phyloP scores from a whole-genome alignment of 2,329 filamentous ascomycete species.

The Aspergillus transmontanensis region DNA sequence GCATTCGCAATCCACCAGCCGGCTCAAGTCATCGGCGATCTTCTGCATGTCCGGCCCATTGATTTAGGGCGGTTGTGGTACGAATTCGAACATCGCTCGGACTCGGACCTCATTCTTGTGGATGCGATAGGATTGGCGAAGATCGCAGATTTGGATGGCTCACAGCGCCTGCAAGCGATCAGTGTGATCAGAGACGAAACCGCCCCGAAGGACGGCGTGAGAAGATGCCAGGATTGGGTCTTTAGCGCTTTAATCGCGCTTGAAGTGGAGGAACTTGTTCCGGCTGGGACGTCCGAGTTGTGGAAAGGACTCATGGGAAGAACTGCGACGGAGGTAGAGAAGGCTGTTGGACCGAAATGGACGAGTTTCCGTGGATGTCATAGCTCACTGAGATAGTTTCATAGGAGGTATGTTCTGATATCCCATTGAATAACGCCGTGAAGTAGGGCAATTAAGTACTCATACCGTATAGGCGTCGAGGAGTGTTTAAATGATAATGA shows the following conservation, averaged over 20 bases:
- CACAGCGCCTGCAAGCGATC: slow-evolving; percentile 23
- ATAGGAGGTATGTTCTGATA: neutral
- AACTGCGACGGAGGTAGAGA: slow-evolving; percentile 11
- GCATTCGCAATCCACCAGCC: slow-evolving; percentile 26
- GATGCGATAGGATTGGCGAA: slow-evolving; percentile 27
- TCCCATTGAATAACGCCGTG: neutral
- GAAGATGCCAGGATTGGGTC: slow-evolving; percentile 29
- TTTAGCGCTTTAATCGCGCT: slow-evolving; percentile 27
- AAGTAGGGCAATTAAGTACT: neutral
- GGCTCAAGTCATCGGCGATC: slow-evolving; percentile 23
- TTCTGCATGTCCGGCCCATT: slow-evolving; percentile 29
- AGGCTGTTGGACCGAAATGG: neutral
- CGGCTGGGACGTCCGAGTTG: slow-evolving; percentile 24
- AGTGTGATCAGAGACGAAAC: slow-evolving; percentile 21
- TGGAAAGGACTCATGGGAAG: slow-evolving; percentile 28
- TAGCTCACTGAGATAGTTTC: neutral
- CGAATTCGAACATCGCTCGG: slow-evolving; percentile 24
- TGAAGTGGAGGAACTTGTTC: slow-evolving; percentile 30
- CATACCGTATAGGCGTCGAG: neutral
- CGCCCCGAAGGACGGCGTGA: slow-evolving; percentile 23
- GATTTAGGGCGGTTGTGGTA: slow-evolving; percentile 26
- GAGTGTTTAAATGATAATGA: neutral
- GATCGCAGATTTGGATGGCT: slow-evolving; percentile 19
- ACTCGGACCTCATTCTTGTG: slow-evolving; percentile 24
- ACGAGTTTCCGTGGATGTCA: neutral